Conservation (phyloP, 176 grass and related monocot species). For the Triticum monococcum region DNA sequence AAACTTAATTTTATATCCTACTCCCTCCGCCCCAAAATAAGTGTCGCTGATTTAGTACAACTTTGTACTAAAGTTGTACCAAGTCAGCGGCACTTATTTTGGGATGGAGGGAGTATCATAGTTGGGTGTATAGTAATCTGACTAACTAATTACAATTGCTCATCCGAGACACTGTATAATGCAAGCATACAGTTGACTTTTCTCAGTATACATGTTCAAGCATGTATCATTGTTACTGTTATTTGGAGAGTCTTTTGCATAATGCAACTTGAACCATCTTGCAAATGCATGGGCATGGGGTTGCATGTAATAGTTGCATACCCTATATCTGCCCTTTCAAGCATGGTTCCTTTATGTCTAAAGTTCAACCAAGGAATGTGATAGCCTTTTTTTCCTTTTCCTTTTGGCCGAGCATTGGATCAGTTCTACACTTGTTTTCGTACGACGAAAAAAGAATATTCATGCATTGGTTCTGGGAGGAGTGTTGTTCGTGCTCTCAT, state of each 20-base stretch:
- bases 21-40: too few species aligned
- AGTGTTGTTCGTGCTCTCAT: not conserved
- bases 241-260: slow-evolving; percentile 15
- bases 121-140: not conserved
- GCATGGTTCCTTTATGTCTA: not conserved
- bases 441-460: not conserved
- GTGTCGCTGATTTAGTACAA: too few species aligned
- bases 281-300: not conserved
- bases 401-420: not conserved
- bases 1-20: not conserved
- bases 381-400: not conserved
- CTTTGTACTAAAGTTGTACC: too few species aligned
- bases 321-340: not conserved
- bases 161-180: slow-evolving; percentile 2
- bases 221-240: not conserved
- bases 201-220: not conserved
- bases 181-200: slow-evolving; percentile 6
- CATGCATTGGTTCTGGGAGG: not conserved
- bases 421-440: slow-evolving; percentile 13
- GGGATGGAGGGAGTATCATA: not conserved
- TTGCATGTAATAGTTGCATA: not conserved
- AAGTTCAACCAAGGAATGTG: not conserved
- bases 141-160: not conserved
- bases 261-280: slow-evolving; percentile 21
- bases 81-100: too few species aligned